A percentile compares a stretch with the other conserved stretches of the same genome.
phyloP scores from a whole-genome alignment of 495 filamentous ascomycete species.

The Glutinoglossum americanum region DNA sequence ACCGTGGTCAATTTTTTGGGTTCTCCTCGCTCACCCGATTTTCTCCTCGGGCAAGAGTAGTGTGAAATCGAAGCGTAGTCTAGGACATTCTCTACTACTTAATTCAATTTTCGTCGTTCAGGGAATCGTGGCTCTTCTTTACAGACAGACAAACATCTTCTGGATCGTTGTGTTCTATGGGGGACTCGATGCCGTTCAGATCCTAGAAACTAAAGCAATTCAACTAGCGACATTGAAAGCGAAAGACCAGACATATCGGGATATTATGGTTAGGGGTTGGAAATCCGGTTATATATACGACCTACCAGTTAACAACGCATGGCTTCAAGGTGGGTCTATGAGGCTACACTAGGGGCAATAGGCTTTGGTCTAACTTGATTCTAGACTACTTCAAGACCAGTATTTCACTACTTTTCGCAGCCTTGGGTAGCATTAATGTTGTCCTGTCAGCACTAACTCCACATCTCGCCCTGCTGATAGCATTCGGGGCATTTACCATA shows the following conservation, averaged over 20 bases:
- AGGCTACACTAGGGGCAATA: not conserved
- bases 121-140: conserved; percentile 31
- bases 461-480: conserved; percentile 40
- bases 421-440: conserved; percentile 26
- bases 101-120: not conserved
- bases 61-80: not conserved
- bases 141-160: conserved; percentile 90
- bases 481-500: conserved; percentile 52
- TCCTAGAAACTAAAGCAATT: conserved; percentile 6
- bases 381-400: conserved; percentile 37
- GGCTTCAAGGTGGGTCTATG: conserved; percentile 28
- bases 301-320: conserved; percentile 30
- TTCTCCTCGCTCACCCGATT: conserved; percentile 34
- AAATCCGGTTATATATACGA: conserved; percentile 32
- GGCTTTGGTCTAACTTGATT: not conserved
- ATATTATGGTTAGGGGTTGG: conserved; percentile 12
- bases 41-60: not conserved
- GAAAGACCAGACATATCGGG: conserved; percentile 2
- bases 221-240: not conserved
- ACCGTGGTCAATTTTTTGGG: conserved; percentile 42
- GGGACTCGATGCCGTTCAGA: conserved; percentile 40
- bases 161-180: conserved; percentile 82
- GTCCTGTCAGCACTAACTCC: conserved; percentile 35
- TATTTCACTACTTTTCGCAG: conserved; percentile 36
- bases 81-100: not conserved